Base-by-base conservation (phyloP, 2,329 filamentous ascomycete species). In the Colletotrichum simmondsii region DNA sequence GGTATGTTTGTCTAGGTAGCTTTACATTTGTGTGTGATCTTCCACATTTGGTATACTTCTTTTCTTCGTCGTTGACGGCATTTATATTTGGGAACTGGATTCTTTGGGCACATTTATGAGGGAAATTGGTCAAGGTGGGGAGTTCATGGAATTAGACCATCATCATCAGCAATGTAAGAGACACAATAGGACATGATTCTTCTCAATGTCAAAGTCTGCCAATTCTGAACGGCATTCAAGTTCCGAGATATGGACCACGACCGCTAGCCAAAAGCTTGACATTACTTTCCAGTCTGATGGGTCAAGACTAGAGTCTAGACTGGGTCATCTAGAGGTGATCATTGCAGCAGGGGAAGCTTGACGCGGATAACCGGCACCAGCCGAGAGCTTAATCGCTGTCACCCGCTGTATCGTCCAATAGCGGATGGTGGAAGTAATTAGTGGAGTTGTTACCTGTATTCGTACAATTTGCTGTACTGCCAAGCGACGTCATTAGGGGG, bases 201-300 rank as follows among this genome's bases (percentile, higher is more conserved):
- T 10, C 42, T 4, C 2, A 3, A n/a, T n/a, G 8, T 10, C 16
- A 2, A 4, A 10, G 7, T 10, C 5, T 49, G 58, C 49, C 49
- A 54, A 59, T 3, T 0, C 8, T 4, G 0, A 28, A 46, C 52
- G 58, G 67, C 60, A 65, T 19, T 5, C 12, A 26, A 16, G 2
- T 35, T 52, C 60, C 65, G 66, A 35, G n/a, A 24, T 22, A 24
- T 53, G 10, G 46, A 61, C 28, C 12, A 65, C 53, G n/a, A 12
- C 11, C 14, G 37, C 66, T 73, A 52, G 60, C 35, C 60, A 65
- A 71, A 70, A 73, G 71, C 71, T 73, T 71, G 66, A 70, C 58
- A 46, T 37, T 12, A 6, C 37, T 26, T 26, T 32, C 53, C 65
- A 42, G 56, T 49, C 22, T 4, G 32, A 35, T 5, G 49, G 35